Evolutionary conservation across 2,329 filamentous ascomycete species (phyloP), one percentile per base, ranked within the genome.

Genomic region (Fusarium temperatum): DNA sequence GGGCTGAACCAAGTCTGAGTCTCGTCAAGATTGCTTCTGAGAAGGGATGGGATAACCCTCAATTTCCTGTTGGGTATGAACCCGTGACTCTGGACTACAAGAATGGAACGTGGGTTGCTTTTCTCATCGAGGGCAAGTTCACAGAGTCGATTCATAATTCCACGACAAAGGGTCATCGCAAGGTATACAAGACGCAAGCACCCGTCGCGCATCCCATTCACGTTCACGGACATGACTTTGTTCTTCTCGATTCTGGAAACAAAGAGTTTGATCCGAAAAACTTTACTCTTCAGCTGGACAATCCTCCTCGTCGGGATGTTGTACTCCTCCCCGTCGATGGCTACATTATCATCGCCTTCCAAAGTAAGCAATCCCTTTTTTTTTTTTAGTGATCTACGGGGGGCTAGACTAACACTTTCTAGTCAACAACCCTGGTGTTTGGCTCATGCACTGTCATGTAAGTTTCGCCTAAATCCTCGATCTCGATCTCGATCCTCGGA

Each of bases 341-440:
- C 0, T 62, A 62, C 28, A 55, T 62, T 11, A 38, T 62, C 4
- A 55, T 62, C 26, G 59, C 59, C 9, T 62, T 62, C 38, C 59
- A 62, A 28, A 62, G 59, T 45, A 11, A 36, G 38, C 1, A 28
- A 28, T n/a, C 20, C 30, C 15, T n/a, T 12, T 10, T 6, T 26
- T 26, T 9, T 22, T 44, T 35, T 14, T 2, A 18, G 24, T 54
- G 5, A 9, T 35, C 14, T 35, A 35, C 14, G 14, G 22, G 14
- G 24, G 11, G 18, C 24, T 28, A 36, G 11, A 15, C 24, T 28
- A 36, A 53, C n/a, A 5, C 3, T 8, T n/a, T 28, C 8, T 13
- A 62, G 59, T 62, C 24, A 62, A 62, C 30, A 62, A 56, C 12
- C 59, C 59, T 24, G 50, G 59, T 14, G 59, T 62, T 24, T 62